Base-by-base conservation (phyloP, 306 rosid species). In the Vicia villosa region DNA sequence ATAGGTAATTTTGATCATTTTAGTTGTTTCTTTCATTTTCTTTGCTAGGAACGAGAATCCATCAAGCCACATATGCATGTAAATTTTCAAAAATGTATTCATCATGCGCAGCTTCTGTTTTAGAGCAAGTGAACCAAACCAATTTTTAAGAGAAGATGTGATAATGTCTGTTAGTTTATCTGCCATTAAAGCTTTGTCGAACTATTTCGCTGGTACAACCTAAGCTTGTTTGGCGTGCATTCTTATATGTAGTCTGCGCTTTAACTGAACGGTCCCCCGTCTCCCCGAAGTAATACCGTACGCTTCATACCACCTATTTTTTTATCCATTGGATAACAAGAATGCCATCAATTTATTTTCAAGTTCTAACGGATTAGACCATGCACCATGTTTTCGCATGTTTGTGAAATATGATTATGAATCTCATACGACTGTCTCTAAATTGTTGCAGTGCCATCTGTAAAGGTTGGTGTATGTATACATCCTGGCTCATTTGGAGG, bases 401-500 rank as follows among this genome's bases (percentile, higher is more conserved):
- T 26, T 26, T 26, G 30, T 26, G 30, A 26, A 26, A 26, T 26
- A 26, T 26, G 30, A 26, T 26, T 26, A 26, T 26, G 30, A 26
- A 26, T 26, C 30, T 26, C 30, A 2, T 2, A 2, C 30, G 2
- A 22, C 24, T 22, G 1, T 22, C 24, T 22, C 24, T 22, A 22
- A 22, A 22, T 22, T 42, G 65, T 47, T 77, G 80, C 87, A 84
- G 97, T 79, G 72, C 73, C 52, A 74, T 73, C 84, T 5, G 14
- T 15, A 14, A 62, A 79, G 76, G 72, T 42, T 69, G 85, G 74
- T 60, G 42, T 13, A 20, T 88, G 97, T 57, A 43, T 76, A 1
- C 96, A 91, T 75, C 97, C 96, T 32, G 91, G 96, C 14, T 88
- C 91, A 6, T 86, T 91, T 75, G 89, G 87, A 68, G 78, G 80